Evolutionary conservation across 495 filamentous ascomycete genomes (phyloP).

Genomic region (Trichoderma gamsii): DNA sequence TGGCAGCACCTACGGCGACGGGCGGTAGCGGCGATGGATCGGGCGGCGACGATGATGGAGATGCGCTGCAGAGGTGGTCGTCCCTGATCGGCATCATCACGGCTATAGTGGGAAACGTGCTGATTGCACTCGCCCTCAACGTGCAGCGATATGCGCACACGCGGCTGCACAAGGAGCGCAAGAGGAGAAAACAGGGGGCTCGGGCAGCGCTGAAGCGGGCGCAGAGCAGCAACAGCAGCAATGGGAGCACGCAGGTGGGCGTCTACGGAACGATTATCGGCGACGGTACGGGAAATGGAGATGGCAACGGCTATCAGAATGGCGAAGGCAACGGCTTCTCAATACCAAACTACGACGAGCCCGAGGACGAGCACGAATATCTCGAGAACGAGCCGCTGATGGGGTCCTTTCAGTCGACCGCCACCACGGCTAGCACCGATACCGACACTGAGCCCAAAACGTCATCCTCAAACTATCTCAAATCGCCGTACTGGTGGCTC

Average conservation of each 20-base stretch:
- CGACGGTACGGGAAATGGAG: neutral
- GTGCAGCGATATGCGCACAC: conserved; percentile 95
- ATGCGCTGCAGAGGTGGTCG: conserved; percentile 68
- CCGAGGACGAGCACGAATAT: conserved; percentile 25
- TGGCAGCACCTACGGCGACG: conserved; percentile 13
- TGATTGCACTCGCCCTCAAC: conserved; percentile 93
- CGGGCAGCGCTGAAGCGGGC: conserved; percentile 36
- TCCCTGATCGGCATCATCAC: conserved; percentile 91
- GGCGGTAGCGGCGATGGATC: conserved; percentile 23
- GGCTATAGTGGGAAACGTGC: conserved; percentile 81
- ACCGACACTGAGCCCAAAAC: conserved; percentile 30
- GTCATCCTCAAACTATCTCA: conserved; percentile 55
- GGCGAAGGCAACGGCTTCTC: conserved; percentile 15
- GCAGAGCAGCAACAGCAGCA: conserved; percentile 29
- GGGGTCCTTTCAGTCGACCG: conserved; percentile 39
- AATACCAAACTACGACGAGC: conserved; percentile 20
- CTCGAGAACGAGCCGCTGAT: conserved; percentile 46
- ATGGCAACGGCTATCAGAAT: conserved; percentile 10
- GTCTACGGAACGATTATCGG: neutral
- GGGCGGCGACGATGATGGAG: conserved; percentile 33
- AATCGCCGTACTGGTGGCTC: conserved; percentile 91
- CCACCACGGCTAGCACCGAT: conserved; percentile 32
- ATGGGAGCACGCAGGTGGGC: conserved; percentile 15
- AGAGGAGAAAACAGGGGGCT: conserved; percentile 43
- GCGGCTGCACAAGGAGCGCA: conserved; percentile 48